phyloP scores from a whole-genome alignment of 495 filamentous ascomycete species.

The Penicillium mononematosum region DNA sequence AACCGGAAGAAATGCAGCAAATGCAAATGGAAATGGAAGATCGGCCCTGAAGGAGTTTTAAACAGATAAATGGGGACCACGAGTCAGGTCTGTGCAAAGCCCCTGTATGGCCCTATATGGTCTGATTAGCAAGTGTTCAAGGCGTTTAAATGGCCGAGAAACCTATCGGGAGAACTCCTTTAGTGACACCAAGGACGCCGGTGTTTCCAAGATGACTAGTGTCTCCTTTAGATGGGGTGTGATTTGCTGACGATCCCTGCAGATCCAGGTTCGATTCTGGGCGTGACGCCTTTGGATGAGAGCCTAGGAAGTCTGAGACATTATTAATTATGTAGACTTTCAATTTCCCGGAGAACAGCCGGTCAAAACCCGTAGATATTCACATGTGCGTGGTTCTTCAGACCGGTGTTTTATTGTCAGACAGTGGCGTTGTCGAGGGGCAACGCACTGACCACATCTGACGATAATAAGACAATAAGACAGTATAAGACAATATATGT shows the following conservation, averaged over 20 bases:
- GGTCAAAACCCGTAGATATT: not conserved
- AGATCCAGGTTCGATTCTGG: constrained; percentile 12
- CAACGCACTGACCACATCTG: not conserved
- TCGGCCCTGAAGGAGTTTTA: constrained; percentile 1
- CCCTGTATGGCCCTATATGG: constrained; percentile 9
- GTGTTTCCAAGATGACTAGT: constrained; percentile 20
- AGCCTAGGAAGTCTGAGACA: not conserved
- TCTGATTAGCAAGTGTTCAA: constrained; percentile 12
- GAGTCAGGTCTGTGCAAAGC: not conserved
- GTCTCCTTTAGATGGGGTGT: constrained; percentile 3
- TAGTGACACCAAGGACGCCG: constrained; percentile 7
- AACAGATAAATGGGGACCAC: not conserved
- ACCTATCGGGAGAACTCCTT: constrained; percentile 22
- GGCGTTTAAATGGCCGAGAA: not conserved
- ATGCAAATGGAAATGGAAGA: not conserved
- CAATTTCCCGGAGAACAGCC: not conserved
- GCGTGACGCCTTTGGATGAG: constrained; percentile 23
- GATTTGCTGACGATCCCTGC: constrained; percentile 10
- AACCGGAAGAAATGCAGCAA: not conserved
- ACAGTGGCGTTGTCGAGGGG: not conserved
- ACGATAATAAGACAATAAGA: too few relatives aligned
- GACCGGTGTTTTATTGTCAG: not conserved
- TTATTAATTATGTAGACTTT: not conserved
- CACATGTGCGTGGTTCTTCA: too few relatives aligned
- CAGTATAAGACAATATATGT: too few relatives aligned